Evolutionary conservation across 2,329 filamentous ascomycete genomes (phyloP).

Genomic region (Phaeosphaeriaceae sp.): DNA sequence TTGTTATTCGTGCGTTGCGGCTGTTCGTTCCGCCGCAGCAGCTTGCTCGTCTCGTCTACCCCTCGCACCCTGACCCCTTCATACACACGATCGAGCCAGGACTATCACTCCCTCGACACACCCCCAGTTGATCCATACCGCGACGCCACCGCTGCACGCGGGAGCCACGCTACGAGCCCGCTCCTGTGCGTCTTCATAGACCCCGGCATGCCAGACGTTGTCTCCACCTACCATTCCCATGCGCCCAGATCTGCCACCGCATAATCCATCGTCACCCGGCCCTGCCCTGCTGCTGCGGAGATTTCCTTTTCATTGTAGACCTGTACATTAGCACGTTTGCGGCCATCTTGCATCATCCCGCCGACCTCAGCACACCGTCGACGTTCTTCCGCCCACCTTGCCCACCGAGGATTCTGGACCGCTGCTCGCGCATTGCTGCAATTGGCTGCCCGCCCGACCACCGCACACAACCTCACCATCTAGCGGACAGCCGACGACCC

Average conservation of each 20-base stretch:
- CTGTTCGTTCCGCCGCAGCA: constrained; percentile 37
- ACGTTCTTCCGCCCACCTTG: constrained; percentile 22
- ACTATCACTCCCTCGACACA: constrained; percentile 17
- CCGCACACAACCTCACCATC: constrained; percentile 32
- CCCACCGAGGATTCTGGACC: constrained; percentile 30
- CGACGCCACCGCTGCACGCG: constrained; percentile 41
- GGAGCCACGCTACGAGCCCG: constrained; percentile 45
- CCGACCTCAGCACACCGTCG: constrained; percentile 18
- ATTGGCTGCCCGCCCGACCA: constrained; percentile 35
- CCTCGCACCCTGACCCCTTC: constrained; percentile 35
- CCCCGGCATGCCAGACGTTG: constrained; percentile 42
- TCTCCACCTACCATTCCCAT: constrained; percentile 44
- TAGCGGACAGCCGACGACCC: constrained; percentile 41
- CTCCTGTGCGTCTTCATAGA: constrained; percentile 22
- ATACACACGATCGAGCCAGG: constrained; percentile 23
- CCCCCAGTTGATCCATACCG: constrained; percentile 26
- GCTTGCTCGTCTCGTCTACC: constrained; percentile 32
- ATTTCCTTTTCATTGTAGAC: constrained; percentile 39
- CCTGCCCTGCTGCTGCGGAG: constrained; percentile 43
- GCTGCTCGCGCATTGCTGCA: constrained; percentile 17
- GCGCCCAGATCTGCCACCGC: constrained; percentile 46
- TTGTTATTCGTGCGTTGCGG: constrained; percentile 22
- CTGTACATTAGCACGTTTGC: constrained; percentile 35
- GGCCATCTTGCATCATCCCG: constrained; percentile 22
- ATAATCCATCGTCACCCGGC: constrained; percentile 44